Evolutionary conservation across 2,329 filamentous ascomycete species (phyloP).

Genomic region (Phyllosticta ampelicida): DNA sequence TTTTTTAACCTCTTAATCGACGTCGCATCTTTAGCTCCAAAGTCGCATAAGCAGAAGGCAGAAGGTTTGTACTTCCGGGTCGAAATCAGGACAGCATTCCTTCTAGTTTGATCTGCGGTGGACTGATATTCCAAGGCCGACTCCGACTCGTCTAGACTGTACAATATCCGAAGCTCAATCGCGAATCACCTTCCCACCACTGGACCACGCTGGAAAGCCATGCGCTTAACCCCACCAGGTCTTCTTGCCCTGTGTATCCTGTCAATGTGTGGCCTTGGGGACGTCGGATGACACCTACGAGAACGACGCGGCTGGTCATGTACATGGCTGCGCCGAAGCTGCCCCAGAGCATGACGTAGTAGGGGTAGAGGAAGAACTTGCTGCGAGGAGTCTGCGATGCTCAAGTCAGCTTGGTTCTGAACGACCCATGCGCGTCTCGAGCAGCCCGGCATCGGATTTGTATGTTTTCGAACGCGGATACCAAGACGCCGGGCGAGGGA

Average conservation of each 20-base stretch:
- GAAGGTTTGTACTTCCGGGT: too few species aligned
- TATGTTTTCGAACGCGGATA: background rate
- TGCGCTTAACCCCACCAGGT: conserved; percentile 45
- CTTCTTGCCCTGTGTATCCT: conserved; percentile 52
- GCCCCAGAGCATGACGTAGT: conserved; percentile 54
- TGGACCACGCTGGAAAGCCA: background rate
- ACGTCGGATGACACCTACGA: conserved; percentile 27
- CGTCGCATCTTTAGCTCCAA: too few species aligned
- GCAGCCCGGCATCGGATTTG: background rate
- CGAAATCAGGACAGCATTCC: background rate
- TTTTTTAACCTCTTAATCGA: too few species aligned
- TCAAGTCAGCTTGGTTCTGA: conserved; percentile 5
- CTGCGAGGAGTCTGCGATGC: conserved; percentile 51
- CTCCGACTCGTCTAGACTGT: conserved; percentile 10
- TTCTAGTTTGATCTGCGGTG: background rate
- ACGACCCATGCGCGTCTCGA: background rate
- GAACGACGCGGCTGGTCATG: conserved; percentile 61
- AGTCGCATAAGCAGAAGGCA: too few species aligned
- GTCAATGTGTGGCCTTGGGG: background rate
- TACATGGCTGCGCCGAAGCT: conserved; percentile 51
- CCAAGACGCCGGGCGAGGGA: conserved; percentile 2
- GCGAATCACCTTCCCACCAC: conserved; percentile 2
- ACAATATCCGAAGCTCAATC: conserved; percentile 6
- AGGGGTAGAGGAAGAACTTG: conserved; percentile 55
- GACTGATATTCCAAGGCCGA: background rate